Evolutionary conservation across 2,329 filamentous ascomycete species (phyloP), one percentile per base, ranked within the genome.

Genomic region (Cladophialophora psammophila): DNA sequence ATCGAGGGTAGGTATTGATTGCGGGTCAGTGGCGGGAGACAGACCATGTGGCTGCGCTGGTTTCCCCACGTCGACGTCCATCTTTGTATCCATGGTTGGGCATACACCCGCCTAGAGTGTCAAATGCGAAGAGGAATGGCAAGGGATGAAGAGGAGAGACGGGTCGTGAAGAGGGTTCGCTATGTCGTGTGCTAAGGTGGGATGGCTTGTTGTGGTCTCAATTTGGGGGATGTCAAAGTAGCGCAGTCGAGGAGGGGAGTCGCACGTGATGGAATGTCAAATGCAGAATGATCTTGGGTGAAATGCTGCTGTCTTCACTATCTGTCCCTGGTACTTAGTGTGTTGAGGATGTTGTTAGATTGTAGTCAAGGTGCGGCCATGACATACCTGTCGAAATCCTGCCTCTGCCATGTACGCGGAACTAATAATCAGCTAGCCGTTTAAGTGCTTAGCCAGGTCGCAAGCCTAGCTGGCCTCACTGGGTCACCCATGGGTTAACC

Each of bases 11-110:
- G 91, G 89, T 84, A 97, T 95, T 74, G 93, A 92, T 69, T 94
- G 90, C 64, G 94, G 91, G 83, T 98, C 95, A 76, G 88, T 86
- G 64, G 88, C 84, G 59, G 93, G 88, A 67, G 91, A 88, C 75
- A 97, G 82, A 77, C 91, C 91, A 78, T 92, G 87, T 72, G 88
- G 87, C 78, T 91, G 89, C 72, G 93, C 91, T 76, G 91, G 89
- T 82, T 94, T 92, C 77, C 91, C 91, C 75, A 96, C 93, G 80
- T 99, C 95, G 85, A 84, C 82, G 76, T 97, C 94, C 95, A 99
- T 99, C 82, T 96, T 97, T 78, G 93, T 96, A 82, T 99, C 94
- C 93, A 97, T 97, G 50, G 55, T 73, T 15, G 63, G 75, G 72
- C 52, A 71, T 76, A 38, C 40, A 74, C 57, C 38, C 60, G 61